Conservation (phyloP, 192 early-diverging fungal species). For the Backusella circina region DNA sequence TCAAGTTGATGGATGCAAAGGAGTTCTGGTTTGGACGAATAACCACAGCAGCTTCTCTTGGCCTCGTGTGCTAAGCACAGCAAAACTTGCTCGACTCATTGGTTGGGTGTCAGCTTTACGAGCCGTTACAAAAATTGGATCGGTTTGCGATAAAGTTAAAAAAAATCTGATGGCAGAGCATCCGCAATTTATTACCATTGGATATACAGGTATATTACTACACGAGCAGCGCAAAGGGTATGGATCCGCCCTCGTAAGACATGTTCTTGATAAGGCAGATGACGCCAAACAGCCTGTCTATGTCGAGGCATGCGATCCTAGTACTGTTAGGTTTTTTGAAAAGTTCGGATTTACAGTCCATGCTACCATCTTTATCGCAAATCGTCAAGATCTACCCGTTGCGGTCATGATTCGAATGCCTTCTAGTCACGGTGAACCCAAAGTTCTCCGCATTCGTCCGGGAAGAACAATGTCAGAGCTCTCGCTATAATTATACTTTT, state of each 20-base stretch:
- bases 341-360: slow-evolving; percentile 20
- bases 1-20: slow-evolving; percentile 36
- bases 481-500: slow-evolving; percentile 7
- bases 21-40: slow-evolving; percentile 25
- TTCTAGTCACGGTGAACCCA: not conserved
- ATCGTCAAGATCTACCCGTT: slow-evolving; percentile 13
- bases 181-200: slow-evolving; percentile 17
- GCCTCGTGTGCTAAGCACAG: slow-evolving; percentile 5
- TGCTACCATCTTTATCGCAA: not conserved
- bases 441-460: slow-evolving; percentile 14
- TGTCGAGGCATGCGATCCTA: slow-evolving; percentile 11
- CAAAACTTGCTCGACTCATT: slow-evolving; percentile 16
- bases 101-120: slow-evolving; percentile 18
- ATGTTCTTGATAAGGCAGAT: slow-evolving; percentile 26
- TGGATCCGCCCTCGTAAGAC: slow-evolving; percentile 17
- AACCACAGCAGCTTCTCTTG: not conserved
- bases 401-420: slow-evolving; percentile 19
- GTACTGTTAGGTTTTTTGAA: slow-evolving; percentile 27
- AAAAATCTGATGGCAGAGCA: not conserved
- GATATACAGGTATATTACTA: slow-evolving; percentile 19
- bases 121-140: not conserved
- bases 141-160: not conserved
- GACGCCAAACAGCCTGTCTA: slow-evolving; percentile 7
- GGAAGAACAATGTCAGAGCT: slow-evolving; percentile 17
- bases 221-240: slow-evolving; percentile 28